phyloP scores from a whole-genome alignment of 2,329 filamentous ascomycete species.

The Colletotrichum echinochloae region DNA sequence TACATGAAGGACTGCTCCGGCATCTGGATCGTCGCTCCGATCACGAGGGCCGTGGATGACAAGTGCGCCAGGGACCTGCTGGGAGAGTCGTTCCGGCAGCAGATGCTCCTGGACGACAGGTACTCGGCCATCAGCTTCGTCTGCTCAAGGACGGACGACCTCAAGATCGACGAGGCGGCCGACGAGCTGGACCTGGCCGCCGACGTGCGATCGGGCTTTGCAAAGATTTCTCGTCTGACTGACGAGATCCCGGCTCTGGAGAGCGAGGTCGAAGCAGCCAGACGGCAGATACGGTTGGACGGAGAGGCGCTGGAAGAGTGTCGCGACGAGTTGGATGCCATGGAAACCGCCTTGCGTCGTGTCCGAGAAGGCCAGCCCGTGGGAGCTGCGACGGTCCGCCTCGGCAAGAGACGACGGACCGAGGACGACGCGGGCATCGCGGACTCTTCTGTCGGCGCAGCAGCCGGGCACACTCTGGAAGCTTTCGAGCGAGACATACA shows the following conservation, averaged over 20 bases:
- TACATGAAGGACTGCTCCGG: conserved; percentile 72
- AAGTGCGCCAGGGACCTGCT: conserved; percentile 68
- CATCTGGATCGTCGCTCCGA: conserved; percentile 71
- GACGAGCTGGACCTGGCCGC: conserved; percentile 46
- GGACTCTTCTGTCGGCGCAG: neutral
- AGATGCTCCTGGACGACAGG: conserved; percentile 68
- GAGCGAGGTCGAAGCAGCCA: neutral
- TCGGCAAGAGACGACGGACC: neutral
- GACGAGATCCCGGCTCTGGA: neutral
- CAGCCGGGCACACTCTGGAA: no score
- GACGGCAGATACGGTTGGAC: neutral
- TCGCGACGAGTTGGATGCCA: neutral
- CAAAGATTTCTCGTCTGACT: neutral
- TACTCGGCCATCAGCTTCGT: conserved; percentile 69
- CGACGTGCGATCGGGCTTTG: neutral
- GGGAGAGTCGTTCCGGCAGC: conserved; percentile 67
- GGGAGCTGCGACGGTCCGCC: no score
- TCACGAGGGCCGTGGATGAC: conserved; percentile 69
- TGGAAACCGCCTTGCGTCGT: neutral
- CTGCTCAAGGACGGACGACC: conserved; percentile 72
- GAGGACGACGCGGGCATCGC: neutral
- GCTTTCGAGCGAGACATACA: conserved; percentile 22
- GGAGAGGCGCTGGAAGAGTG: conserved; percentile 5
- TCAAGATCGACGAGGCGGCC: conserved; percentile 51
- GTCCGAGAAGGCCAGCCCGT: neutral